Evolutionary conservation across 352 stramenopile genomes (phyloP), one percentile per base, ranked within the genome.

Genomic region (Saprolegnia diclina): DNA sequence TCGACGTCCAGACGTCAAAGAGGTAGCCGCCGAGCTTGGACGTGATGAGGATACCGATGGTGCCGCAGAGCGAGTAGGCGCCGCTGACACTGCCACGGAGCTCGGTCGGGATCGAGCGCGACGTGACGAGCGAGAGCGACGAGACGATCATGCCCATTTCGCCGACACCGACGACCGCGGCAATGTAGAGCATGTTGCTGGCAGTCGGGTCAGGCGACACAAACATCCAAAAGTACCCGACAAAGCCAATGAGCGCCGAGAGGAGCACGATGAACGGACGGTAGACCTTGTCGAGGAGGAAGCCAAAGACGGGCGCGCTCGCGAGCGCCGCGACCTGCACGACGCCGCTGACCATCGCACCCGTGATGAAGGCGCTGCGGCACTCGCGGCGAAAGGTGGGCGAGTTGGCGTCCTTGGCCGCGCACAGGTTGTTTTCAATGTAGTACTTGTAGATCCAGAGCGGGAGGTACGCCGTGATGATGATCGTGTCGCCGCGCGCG

Each of bases 401-500:
- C 18, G 57, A 66, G 29, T 45, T 29, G 9, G 22, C 37, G 42
- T 66, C 42, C 29, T 37, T 42, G 16, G 22, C 18, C 13, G 32
- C 42, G 26, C 57, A 66, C 13, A 66, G 6, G 5, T 66, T 54
- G 22, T 66, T 35, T 13, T 66, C 57, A 18, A 66, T 42, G 57
- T 55, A 66, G 38, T 66, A 66, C 57, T 66, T 66, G 57, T 66
- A 66, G 6, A 66, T 40, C 57, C 57, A 66, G 5, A 66, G 24
- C 57, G 57, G 57, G 19, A 66, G 38, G 57, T 42, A 66, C 16
- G 53, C 53, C 19, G 57, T 66, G 29, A 66, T 66, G 57, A 66
- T 66, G 57, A 66, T 66, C 40, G 57, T 56, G 44, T 66, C 32
- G 40, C 57, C 57, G n/a, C 57, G 57, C n/a, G 57, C 57, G 22